phyloP scores from a whole-genome alignment of 2,329 filamentous ascomycete species.

The Dactylonectria estremocensis region DNA sequence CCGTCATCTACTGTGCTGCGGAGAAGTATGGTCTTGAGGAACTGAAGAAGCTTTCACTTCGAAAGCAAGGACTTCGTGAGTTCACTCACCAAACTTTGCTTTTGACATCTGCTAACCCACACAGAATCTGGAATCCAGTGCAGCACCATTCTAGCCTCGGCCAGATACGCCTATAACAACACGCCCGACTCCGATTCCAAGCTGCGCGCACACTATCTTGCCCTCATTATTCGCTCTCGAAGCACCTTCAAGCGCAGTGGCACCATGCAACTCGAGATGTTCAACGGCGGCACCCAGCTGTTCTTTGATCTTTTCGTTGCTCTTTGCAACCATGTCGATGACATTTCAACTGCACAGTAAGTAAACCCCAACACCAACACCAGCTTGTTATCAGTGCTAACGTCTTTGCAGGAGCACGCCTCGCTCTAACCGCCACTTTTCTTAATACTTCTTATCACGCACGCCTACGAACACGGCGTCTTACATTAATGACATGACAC shows the following conservation, averaged over 20 bases:
- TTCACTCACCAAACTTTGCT: slow-evolving; percentile 34
- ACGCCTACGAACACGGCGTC: slow-evolving; percentile 19
- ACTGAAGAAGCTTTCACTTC: slow-evolving; percentile 85
- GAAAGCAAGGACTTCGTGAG: slow-evolving; percentile 89
- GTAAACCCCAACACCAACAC: slow-evolving; percentile 43
- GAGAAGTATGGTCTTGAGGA: slow-evolving; percentile 88
- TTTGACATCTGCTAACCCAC: slow-evolving; percentile 27
- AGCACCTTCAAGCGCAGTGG: slow-evolving; percentile 93
- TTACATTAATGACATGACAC: slow-evolving; percentile 46
- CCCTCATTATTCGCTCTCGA: slow-evolving; percentile 90
- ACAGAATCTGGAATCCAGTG: slow-evolving; percentile 84
- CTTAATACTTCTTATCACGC: slow-evolving; percentile 33
- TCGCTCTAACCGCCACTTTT: slow-evolving; percentile 63
- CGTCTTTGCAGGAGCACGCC: slow-evolving; percentile 55
- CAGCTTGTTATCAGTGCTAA: slow-evolving; percentile 11
- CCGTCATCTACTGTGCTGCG: slow-evolving; percentile 90
- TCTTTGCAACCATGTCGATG: slow-evolving; percentile 90
- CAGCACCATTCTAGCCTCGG: slow-evolving; percentile 87
- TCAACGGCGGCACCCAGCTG: slow-evolving; percentile 82
- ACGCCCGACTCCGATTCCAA: slow-evolving; percentile 94
- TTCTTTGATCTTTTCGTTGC: slow-evolving; percentile 97
- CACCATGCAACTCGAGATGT: slow-evolving; percentile 97
- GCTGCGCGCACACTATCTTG: slow-evolving; percentile 90
- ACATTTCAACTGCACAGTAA: slow-evolving; percentile 72
- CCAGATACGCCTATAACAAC: slow-evolving; percentile 90